Evolutionary conservation across 73 alveolate species (phyloP), one percentile per base, ranked within the genome.

Genomic region (Paramecium pentaurelia): DNA sequence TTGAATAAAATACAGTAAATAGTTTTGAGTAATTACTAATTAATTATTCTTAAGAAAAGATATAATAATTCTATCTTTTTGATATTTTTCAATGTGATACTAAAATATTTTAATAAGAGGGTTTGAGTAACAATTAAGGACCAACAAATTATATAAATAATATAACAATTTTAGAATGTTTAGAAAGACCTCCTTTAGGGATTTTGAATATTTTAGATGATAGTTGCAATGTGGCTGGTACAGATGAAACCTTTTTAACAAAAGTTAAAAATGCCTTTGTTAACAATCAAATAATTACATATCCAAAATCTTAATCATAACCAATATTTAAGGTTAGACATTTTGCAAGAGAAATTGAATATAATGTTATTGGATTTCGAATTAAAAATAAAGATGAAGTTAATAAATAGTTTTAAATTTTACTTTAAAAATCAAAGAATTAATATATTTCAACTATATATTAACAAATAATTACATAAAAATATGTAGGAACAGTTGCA

Each of bases 21-120:
- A 93, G 95, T 60, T 98, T 98, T 88, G 99, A 98, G 85, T 95
- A 98, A 88, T 92, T 98, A 86, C 94, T 98, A 88, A 98, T 98
- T 64, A 98, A 98, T 86, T 98, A 96, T 87, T 97, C 98, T 36
- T 96, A 98, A 88, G 99, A 98, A 91, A 97, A 97, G 86, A 92
- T 98, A 20, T 98, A 97, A 70, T 96, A 98, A 73, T 95, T 98
- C 49, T 98, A 98, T 71, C 97, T 98, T 25, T 12, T 12, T 16
- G 42, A 64, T 7, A 28, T 51, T 12, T 73, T 73, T 73, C 2
- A 4, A 37, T 34, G 25, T 4, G 87, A 73, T 30, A 2, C 60
- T 0, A 36, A 34, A 22, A 14, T 73, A 73, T 36, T 73, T 14
- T 20, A 73, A 73, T 37, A 8, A 6, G 87, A 73, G 40, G 87